phyloP scores from a whole-genome alignment of 179 eudicot genomes.

The Camellia oleifera region DNA sequence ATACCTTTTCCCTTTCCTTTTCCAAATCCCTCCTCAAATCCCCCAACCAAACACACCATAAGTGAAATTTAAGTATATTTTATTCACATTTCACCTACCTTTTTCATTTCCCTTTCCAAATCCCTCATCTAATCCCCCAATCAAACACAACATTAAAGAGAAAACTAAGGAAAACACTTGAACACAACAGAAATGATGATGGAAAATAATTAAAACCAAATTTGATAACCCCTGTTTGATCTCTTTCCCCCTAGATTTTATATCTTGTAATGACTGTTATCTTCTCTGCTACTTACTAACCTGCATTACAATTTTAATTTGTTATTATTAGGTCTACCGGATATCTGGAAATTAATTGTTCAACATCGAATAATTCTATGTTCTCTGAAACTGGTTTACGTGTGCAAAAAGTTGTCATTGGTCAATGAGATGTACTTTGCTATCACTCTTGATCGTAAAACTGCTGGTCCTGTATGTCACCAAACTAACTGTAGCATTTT shows the following conservation, averaged over 20 bases:
- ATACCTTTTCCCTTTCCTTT: no score
- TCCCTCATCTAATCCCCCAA: no score
- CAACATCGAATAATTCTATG: not conserved
- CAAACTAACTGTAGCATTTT: slow-evolving; percentile 3
- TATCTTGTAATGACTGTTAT: not conserved
- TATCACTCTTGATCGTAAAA: slow-evolving; percentile 83
- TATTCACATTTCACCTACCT: no score
- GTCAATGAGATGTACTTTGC: slow-evolving; percentile 97
- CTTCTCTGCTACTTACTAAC: not conserved
- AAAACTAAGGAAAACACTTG: not conserved
- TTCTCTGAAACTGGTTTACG: slow-evolving; percentile 54
- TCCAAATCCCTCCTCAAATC: no score
- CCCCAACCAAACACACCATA: no score
- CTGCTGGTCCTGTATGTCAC: slow-evolving; percentile 89
- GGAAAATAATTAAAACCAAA: not conserved
- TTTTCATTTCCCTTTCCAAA: no score
- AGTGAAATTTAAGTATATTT: no score
- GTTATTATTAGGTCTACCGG: not conserved
- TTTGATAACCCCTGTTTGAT: no score
- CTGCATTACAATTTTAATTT: not conserved
- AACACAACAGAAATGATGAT: not conserved
- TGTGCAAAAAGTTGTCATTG: slow-evolving; percentile 82
- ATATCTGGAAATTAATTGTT: not conserved
- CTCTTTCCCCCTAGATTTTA: no score
- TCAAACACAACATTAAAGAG: not conserved